Percentiles rank a stretch among this genome's conserved stretches.
Conservation (phyloP, 2,329 filamentous ascomycete genomes). For the Fusarium torulosum region DNA sequence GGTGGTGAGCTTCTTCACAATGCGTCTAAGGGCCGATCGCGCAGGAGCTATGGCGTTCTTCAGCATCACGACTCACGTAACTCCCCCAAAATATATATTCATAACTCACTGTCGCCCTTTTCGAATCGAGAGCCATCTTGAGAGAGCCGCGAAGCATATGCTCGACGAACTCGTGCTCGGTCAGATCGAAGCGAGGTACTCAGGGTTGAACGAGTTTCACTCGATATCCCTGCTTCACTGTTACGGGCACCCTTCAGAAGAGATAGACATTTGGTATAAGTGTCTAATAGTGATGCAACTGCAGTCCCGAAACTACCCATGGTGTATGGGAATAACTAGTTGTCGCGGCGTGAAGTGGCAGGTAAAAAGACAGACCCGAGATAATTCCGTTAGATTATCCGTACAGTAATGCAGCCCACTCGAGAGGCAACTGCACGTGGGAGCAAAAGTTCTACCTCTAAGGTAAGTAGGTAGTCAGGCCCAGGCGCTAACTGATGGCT, state of each 20-base stretch:
- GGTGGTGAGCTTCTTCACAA: constrained; percentile 59
- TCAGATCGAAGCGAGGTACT: constrained; percentile 56
- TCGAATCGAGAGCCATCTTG: constrained; percentile 58
- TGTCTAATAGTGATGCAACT: constrained; percentile 60
- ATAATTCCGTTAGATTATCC: constrained; percentile 33
- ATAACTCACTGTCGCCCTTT: constrained; percentile 62
- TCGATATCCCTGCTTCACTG: constrained; percentile 42
- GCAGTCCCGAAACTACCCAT: constrained; percentile 58
- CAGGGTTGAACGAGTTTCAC: constrained; percentile 45
- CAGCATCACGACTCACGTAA: constrained; percentile 22
- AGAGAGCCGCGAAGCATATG: constrained; percentile 58
- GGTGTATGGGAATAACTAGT: constrained; percentile 6
- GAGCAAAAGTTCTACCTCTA: constrained; percentile 10
- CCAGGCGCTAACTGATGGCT: constrained; percentile 15
- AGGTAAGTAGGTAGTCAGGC: neutral
- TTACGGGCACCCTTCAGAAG: constrained; percentile 55
- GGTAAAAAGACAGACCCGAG: neutral
- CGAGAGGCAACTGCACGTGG: constrained; percentile 41
- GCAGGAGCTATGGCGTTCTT: constrained; percentile 52
- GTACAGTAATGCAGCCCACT: constrained; percentile 32
- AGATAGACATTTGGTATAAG: constrained; percentile 61
- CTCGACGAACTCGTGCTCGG: constrained; percentile 57
- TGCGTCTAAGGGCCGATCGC: constrained; percentile 55
- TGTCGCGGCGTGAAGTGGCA: neutral
- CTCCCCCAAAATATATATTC: constrained; percentile 1